phyloP scores from a whole-genome alignment of 495 filamentous ascomycete species.

The Darksidea phi region DNA sequence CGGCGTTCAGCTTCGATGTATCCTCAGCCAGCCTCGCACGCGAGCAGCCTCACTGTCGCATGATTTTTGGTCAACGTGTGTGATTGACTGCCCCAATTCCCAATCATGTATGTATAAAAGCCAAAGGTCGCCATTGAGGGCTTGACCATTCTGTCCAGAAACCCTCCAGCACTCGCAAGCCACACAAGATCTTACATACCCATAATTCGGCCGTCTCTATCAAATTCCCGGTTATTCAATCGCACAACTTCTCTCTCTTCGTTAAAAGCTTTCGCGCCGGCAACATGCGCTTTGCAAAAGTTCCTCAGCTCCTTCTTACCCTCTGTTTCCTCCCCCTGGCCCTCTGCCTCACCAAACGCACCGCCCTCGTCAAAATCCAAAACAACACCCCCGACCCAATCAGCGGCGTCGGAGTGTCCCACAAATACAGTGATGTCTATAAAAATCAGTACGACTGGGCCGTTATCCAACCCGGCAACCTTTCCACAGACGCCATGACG shows the following conservation, averaged over 20 bases:
- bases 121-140: neutral
- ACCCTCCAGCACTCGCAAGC: neutral
- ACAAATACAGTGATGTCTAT: constrained; percentile 6
- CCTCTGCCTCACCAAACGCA: neutral
- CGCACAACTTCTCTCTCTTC: too few relatives aligned
- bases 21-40: neutral
- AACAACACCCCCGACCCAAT: constrained; percentile 9
- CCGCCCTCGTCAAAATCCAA: constrained; percentile 6
- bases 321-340: constrained; percentile 4
- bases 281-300: neutral
- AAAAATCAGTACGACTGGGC: constrained; percentile 3
- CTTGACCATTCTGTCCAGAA: neutral
- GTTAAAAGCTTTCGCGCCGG: too few relatives aligned
- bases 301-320: constrained; percentile 4
- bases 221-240: neutral
- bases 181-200: too few relatives aligned
- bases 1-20: too few relatives aligned
- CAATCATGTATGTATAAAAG: constrained; percentile 3
- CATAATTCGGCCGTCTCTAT: too few relatives aligned
- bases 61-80: neutral
- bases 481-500: constrained; percentile 5
- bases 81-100: neutral
- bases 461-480: neutral
- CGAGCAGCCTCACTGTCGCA: neutral
- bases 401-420: neutral